phyloP scores from a whole-genome alignment of 2,329 filamentous ascomycete species.

The Penicillium sp. region DNA sequence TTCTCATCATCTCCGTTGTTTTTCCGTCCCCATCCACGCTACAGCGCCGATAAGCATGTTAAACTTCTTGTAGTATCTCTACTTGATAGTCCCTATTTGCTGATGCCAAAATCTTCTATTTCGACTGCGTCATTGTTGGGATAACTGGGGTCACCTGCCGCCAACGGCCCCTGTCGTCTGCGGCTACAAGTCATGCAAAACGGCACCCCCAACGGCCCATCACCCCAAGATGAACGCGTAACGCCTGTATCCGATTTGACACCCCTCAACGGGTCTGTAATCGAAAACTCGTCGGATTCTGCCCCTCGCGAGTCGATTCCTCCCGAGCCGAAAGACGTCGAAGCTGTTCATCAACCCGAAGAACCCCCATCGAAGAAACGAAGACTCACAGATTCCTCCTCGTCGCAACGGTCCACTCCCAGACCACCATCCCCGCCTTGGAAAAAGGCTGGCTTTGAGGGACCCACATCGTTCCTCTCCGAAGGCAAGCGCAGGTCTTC shows the following conservation, averaged over 20 bases:
- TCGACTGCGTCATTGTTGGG: conserved; percentile 42
- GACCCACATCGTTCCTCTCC: conserved; percentile 77
- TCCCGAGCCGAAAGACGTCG: conserved; percentile 33
- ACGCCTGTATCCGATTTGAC: conserved; percentile 32
- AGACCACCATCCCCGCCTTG: conserved; percentile 74
- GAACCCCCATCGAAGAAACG: conserved; percentile 48
- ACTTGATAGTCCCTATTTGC: conserved; percentile 36
- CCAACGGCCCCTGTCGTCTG: conserved; percentile 44
- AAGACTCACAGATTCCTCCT: conserved; percentile 40
- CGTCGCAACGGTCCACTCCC: conserved; percentile 41
- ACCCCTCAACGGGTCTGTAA: conserved; percentile 21
- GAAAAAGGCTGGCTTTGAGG: conserved; percentile 82
- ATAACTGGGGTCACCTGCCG: conserved; percentile 47
- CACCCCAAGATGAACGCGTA: conserved; percentile 42
- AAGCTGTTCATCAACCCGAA: conserved; percentile 33
- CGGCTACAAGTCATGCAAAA: conserved; percentile 50
- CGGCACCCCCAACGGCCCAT: conserved; percentile 44
- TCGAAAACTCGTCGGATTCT: conserved; percentile 26
- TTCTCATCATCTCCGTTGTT: conserved; percentile 31
- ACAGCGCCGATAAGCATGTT: conserved; percentile 46
- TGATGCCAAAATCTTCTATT: conserved; percentile 42
- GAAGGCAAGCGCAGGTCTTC: conserved; percentile 63
- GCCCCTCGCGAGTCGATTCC: conserved; percentile 26
- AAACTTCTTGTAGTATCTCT: conserved; percentile 41
- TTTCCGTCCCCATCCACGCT: conserved; percentile 42